Conservation (phyloP, 352 stramenopile genomes). For the Pseudoperonospora humuli region DNA sequence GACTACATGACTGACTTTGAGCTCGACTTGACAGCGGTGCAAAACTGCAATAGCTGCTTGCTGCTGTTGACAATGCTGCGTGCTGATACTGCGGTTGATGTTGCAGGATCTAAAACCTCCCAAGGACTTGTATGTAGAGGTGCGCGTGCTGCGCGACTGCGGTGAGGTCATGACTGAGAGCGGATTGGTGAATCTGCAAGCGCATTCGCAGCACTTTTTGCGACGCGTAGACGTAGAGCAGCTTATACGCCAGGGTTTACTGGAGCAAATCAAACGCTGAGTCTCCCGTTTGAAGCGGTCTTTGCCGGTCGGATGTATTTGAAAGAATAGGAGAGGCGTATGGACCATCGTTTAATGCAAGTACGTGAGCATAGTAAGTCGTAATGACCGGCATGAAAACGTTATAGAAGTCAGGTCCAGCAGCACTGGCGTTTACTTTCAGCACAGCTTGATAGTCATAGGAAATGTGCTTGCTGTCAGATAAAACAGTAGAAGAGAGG, state of each 20-base stretch:
- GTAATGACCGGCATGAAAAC: too few species aligned
- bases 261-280: conserved; percentile 78
- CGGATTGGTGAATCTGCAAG: conserved; percentile 78
- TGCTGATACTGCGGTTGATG: conserved; percentile 8
- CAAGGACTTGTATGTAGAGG: conserved; percentile 88
- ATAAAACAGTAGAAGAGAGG: too few species aligned
- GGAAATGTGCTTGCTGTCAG: too few species aligned
- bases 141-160: conserved; percentile 83
- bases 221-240: conserved; percentile 81
- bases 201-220: conserved; percentile 85
- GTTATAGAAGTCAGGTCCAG: too few species aligned
- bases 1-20: conserved; percentile 87
- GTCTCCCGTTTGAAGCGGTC: too few species aligned
- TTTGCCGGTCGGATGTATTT: too few species aligned
- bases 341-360: too few species aligned
- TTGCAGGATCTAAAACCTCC: conserved; percentile 77
- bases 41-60: not conserved
- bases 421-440: too few species aligned
- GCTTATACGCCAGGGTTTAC: conserved; percentile 72
- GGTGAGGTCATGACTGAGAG: conserved; percentile 89
- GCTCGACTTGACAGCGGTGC: conserved; percentile 76
- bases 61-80: not conserved
- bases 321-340: not conserved
- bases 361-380: too few species aligned
- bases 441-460: too few species aligned